Evolutionary conservation across 2,329 filamentous ascomycete species (phyloP), one percentile per base, ranked within the genome.

Genomic region (Colletotrichum chrysophilum): DNA sequence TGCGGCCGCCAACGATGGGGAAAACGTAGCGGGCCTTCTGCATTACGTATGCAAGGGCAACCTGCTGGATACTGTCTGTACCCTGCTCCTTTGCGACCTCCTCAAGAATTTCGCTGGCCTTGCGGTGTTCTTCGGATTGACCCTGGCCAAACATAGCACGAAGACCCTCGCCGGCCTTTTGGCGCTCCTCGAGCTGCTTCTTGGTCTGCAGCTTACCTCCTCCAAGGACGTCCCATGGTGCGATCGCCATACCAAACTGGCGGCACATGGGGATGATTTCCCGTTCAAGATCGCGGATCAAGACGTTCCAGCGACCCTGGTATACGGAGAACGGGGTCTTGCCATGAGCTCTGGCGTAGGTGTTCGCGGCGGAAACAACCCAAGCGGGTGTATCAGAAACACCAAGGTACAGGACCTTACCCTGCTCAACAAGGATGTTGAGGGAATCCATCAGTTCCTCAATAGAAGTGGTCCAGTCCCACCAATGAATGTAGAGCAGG

Each of bases 141-240:
- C 76, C 66, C 76, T 84, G 77, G 21, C 61, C 68, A 3, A 80
- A 72, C n/a, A 82, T 65, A 38, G n/a, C 71, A 77, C 79, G 86
- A 77, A 82, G 84, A 70, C 82, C 84, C 80, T 89, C 88, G 48
- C 86, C 87, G 1, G 67, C 43, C 7, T 81, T 66, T 73, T 78
- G 74, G 36, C 82, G 78, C 70, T 80, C 78, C 71, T 84, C 82
- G 61, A 85, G 34, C 68, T 81, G 79, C 70, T 82, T 82, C 70
- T 80, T 79, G 18, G 85, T 84, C 81, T 89, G 87, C 82, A 90
- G 88, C 70, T 85, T 84, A 55, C 90, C 90, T 83, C 83, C 87
- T 21, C 90, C 90, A 7, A 92, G 83, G 1, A 88, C 89, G 66
- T 90, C 91, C 91, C 91, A 94, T 0, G 92, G 91, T 0, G 87